Conservation (phyloP, 164 flowering plant genomes). For the Tinospora cordifolia region DNA sequence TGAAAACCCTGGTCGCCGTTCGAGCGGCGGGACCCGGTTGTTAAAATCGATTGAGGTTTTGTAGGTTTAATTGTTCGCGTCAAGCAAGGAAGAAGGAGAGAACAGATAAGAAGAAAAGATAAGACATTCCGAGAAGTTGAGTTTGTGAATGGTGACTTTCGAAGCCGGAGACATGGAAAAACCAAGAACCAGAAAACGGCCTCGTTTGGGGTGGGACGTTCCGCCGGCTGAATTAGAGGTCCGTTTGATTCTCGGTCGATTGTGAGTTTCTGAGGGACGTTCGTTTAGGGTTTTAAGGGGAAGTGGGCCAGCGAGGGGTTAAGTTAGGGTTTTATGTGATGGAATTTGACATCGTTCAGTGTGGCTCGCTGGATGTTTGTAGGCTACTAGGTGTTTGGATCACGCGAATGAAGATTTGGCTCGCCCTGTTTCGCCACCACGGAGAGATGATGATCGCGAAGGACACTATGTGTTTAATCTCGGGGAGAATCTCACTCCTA, state of each 20-base stretch:
- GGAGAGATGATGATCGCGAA: slow-evolving; percentile 70
- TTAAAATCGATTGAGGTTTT: too few species aligned
- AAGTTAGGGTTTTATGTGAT: too few species aligned
- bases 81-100: neutral
- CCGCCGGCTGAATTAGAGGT: slow-evolving; percentile 34
- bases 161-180: slow-evolving; percentile 13
- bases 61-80: too few species aligned
- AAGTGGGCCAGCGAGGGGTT: too few species aligned
- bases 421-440: slow-evolving; percentile 54
- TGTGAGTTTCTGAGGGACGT: too few species aligned
- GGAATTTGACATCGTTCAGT: neutral
- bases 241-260: too few species aligned
- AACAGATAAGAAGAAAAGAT: neutral
- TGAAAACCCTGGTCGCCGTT: too few species aligned
- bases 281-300: too few species aligned
- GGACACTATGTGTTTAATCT: slow-evolving; percentile 71
- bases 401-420: slow-evolving; percentile 12
- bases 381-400: slow-evolving; percentile 25
- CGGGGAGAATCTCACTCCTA: slow-evolving; percentile 77
- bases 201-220: slow-evolving; percentile 57
- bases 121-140: neutral
- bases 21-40: too few species aligned
- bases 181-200: slow-evolving; percentile 39
- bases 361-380: slow-evolving; percentile 24
- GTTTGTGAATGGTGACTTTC: neutral